Evolutionary conservation across 2,329 filamentous ascomycete species (phyloP).

Genomic region (Aspergillus japonicus): DNA sequence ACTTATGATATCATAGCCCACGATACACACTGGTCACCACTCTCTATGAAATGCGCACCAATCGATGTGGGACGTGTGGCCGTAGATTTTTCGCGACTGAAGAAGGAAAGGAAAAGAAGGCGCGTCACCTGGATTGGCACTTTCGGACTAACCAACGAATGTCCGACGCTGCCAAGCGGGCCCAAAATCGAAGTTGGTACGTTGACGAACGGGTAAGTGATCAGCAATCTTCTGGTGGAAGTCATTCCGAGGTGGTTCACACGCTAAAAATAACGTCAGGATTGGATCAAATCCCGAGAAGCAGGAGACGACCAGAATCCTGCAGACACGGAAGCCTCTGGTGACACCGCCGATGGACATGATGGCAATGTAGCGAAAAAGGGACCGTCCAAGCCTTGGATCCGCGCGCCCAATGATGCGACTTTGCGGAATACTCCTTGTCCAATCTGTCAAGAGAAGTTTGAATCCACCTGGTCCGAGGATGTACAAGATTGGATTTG

Average conservation of each 20-base stretch:
- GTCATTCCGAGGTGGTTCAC: background rate
- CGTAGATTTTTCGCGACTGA: slow-evolving; percentile 76
- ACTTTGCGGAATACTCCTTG: slow-evolving; percentile 74
- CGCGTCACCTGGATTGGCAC: slow-evolving; percentile 95
- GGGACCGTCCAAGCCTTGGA: slow-evolving; percentile 66
- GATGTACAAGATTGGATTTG: slow-evolving; percentile 96
- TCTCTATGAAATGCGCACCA: slow-evolving; percentile 78
- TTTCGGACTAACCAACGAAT: slow-evolving; percentile 90
- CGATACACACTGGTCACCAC: slow-evolving; percentile 70
- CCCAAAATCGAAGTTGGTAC: slow-evolving; percentile 92
- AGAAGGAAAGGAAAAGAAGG: slow-evolving; percentile 81
- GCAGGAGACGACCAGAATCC: slow-evolving; percentile 63
- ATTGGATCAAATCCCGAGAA: slow-evolving; percentile 88
- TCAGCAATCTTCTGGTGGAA: background rate
- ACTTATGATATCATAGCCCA: slow-evolving; percentile 51
- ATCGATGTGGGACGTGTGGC: slow-evolving; percentile 88
- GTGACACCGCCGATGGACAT: slow-evolving; percentile 41
- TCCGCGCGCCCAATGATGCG: slow-evolving; percentile 78
- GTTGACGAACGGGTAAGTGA: slow-evolving; percentile 75
- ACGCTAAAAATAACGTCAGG: slow-evolving; percentile 48
- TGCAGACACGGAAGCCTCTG: slow-evolving; percentile 41
- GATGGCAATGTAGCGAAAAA: slow-evolving; percentile 48
- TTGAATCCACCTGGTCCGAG: slow-evolving; percentile 88
- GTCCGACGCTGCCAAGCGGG: slow-evolving; percentile 78
- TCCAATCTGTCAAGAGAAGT: slow-evolving; percentile 93